These are phyloP conservation scores for Neonothopanus nambi DNA, from an alignment of 1,284 basidiomycete species.

Conservation along the genomic window DNA sequence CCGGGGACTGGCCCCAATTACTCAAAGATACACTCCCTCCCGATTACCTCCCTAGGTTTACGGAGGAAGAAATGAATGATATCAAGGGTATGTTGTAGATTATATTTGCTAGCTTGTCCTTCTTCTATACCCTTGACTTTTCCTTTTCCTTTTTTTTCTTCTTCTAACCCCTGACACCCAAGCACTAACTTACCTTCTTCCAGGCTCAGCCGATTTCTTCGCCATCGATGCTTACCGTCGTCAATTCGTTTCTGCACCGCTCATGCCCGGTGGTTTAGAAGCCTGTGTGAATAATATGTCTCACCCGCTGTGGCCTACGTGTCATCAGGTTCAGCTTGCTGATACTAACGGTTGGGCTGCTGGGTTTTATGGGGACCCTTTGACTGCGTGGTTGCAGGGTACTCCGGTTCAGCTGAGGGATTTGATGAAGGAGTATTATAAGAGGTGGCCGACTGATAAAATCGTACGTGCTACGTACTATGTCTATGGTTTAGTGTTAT, in stretches of 20 bases:
- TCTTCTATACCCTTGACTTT: neutral
- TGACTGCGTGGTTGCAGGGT: constrained; percentile 41
- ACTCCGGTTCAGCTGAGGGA: constrained; percentile 41
- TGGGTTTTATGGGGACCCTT: constrained; percentile 40
- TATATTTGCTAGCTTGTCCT: too few relatives aligned
- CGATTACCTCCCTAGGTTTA: constrained; percentile 45
- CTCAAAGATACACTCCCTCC: constrained; percentile 45
- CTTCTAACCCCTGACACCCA: neutral
- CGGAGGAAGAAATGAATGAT: constrained; percentile 40
- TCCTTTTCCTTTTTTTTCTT: neutral
- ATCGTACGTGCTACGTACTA: constrained; percentile 31
- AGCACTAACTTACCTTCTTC: neutral
- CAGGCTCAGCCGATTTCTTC: constrained; percentile 49
- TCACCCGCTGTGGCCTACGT: constrained; percentile 46
- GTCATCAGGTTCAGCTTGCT: constrained; percentile 35
- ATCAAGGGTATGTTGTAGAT: constrained; percentile 33
- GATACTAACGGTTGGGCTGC: constrained; percentile 45
- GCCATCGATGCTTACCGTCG: constrained; percentile 48
- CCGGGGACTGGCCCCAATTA: constrained; percentile 48
- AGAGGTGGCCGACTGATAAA: constrained; percentile 48
- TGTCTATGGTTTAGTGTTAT: neutral
- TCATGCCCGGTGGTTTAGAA: constrained; percentile 33
- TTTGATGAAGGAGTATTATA: constrained; percentile 36
- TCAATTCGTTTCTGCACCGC: constrained; percentile 39
- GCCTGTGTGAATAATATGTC: constrained; percentile 39